Conservation (phyloP, 164 flowering plant genomes). For the Macadamia tetraphylla region DNA sequence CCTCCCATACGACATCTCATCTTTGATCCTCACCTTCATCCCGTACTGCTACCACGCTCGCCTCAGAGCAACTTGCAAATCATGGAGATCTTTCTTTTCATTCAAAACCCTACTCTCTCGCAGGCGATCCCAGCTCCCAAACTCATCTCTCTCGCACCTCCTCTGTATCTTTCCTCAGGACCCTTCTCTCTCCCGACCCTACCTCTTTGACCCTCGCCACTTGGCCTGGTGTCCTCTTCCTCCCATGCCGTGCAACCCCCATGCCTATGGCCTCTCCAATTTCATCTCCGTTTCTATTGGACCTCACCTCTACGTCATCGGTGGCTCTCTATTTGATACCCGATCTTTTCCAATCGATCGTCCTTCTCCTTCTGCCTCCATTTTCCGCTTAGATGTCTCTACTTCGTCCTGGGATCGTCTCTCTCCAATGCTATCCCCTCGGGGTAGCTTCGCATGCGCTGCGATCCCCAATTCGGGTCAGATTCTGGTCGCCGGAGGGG, state of each 20-base stretch:
- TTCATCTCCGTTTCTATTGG: conserved; percentile 56
- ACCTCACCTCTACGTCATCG: conserved; percentile 58
- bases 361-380: conserved; percentile 55
- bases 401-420: conserved; percentile 40
- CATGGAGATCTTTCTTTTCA: conserved; percentile 68
- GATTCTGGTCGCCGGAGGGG: conserved; percentile 87
- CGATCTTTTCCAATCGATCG: conserved; percentile 80
- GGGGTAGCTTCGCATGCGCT: conserved; percentile 86
- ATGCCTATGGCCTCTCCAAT: conserved; percentile 69
- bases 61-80: conserved; percentile 50
- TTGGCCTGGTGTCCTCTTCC: conserved; percentile 67
- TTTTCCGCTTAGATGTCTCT: conserved; percentile 40
- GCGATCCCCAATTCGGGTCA: conserved; percentile 24
- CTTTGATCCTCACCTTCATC: conserved; percentile 46
- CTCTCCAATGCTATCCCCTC: conserved; percentile 61
- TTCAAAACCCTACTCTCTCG: conserved; percentile 47
- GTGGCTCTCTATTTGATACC: conserved; percentile 82
- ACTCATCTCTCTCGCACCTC: conserved; percentile 31
- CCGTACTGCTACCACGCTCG: conserved; percentile 74
- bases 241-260: conserved; percentile 68
- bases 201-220: conserved; percentile 61
- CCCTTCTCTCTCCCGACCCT: conserved; percentile 61
- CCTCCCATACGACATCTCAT: conserved; percentile 72
- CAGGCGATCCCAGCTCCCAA: conserved; percentile 24
- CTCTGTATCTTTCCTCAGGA: conserved; percentile 80